Percentiles rank a stretch among this genome's conserved stretches.
Evolutionary conservation across 2,329 filamentous ascomycete genomes (phyloP).

Genomic region (Hypoxylon sp.): DNA sequence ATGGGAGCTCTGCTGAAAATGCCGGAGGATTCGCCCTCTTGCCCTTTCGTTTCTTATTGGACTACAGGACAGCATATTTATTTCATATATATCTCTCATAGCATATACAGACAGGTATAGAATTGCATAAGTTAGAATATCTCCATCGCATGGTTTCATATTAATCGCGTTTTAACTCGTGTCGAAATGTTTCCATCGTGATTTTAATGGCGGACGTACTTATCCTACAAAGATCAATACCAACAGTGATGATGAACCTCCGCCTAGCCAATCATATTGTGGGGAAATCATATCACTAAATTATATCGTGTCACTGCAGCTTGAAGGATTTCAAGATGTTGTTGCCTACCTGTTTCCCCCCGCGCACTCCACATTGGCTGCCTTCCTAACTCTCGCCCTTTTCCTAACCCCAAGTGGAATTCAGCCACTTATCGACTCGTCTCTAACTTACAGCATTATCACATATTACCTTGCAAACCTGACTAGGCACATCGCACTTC

Average conservation of each 20-base stretch:
- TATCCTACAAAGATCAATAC: not conserved
- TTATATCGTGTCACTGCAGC: not conserved
- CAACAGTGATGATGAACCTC: not conserved
- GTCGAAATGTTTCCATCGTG: not conserved
- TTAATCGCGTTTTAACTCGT: not conserved
- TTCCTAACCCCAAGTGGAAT: not conserved
- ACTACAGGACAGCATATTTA: constrained; percentile 12
- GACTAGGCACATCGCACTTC: not conserved
- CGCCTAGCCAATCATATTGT: not conserved
- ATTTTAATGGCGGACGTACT: not conserved
- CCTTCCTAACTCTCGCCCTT: not conserved
- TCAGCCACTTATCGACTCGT: not conserved
- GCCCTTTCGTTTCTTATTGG: constrained; percentile 4
- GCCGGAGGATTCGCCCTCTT: not conserved
- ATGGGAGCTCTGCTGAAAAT: constrained; percentile 71
- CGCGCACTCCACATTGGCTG: not conserved
- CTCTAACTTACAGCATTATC: not conserved
- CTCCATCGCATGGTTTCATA: constrained; percentile 7
- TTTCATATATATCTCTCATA: constrained; percentile 6
- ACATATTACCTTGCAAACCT: not conserved
- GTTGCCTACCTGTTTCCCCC: not conserved
- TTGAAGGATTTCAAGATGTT: constrained; percentile 1
- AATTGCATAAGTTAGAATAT: not conserved
- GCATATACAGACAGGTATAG: constrained; percentile 2
- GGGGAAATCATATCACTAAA: not conserved